A percentile compares a stretch with the other conserved stretches of the same genome.
These are phyloP conservation scores for Sarocladiaceae sp. DNA, from an alignment of 2,329 filamentous ascomycete species.

Conservation along the genomic window DNA sequence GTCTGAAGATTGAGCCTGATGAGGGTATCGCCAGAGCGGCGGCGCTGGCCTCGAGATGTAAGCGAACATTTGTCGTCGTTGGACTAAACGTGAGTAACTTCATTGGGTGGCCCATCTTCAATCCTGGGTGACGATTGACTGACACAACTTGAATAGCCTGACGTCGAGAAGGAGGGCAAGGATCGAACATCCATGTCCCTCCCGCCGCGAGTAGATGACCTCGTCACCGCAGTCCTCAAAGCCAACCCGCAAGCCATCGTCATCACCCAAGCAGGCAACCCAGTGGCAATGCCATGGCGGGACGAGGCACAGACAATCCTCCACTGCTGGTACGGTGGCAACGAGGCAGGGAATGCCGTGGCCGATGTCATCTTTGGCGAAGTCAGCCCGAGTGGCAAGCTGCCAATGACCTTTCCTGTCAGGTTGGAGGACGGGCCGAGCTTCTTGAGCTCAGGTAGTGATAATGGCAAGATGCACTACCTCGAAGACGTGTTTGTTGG, in stretches of 20 bases:
- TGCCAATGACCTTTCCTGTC: constrained; percentile 61
- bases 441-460: constrained; percentile 60
- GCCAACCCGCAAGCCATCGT: constrained; percentile 54
- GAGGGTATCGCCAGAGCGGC: constrained; percentile 14
- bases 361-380: constrained; percentile 16
- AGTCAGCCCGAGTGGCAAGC: constrained; percentile 44
- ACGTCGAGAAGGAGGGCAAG: constrained; percentile 43
- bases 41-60: constrained; percentile 43
- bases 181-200: constrained; percentile 66
- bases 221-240: constrained; percentile 50
- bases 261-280: constrained; percentile 57
- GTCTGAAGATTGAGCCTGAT: constrained; percentile 9
- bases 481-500: constrained; percentile 70
- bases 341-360: constrained; percentile 17
- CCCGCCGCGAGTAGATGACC: constrained; percentile 51
- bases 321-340: constrained; percentile 15
- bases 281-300: constrained; percentile 32
- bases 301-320: constrained; percentile 31
- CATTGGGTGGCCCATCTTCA: not conserved
- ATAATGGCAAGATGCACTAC: constrained; percentile 61
- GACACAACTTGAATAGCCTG: constrained; percentile 14
- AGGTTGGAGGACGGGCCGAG: constrained; percentile 61
- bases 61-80: constrained; percentile 48
- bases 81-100: constrained; percentile 44
- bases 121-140: not conserved